phyloP scores from a whole-genome alignment of 768 basidiomycete species.

The Termitomyces eurrhizus region DNA sequence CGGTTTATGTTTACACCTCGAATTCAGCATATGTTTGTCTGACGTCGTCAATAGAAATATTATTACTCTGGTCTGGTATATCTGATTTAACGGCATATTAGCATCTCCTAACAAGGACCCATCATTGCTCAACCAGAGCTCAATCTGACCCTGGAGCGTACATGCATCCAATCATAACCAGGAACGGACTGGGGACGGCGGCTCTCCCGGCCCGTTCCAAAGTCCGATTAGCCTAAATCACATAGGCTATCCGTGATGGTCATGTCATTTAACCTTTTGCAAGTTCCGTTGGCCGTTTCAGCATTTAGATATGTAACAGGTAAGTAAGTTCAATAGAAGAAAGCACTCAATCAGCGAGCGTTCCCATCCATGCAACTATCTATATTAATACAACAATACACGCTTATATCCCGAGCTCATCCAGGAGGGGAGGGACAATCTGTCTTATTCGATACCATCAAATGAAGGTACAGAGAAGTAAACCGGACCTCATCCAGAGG shows the following conservation, averaged over 20 bases:
- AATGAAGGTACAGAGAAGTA: background rate
- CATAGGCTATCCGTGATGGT: background rate
- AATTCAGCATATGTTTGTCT: too few relatives aligned
- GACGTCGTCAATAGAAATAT: too few relatives aligned
- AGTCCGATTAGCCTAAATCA: background rate
- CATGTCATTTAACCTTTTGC: background rate
- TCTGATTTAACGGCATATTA: too few relatives aligned
- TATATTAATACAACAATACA: constrained; percentile 1
- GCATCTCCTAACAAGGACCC: too few relatives aligned
- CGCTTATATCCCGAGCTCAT: background rate
- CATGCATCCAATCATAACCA: background rate
- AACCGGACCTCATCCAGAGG: constrained; percentile 14
- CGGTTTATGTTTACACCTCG: too few relatives aligned
- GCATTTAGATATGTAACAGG: background rate
- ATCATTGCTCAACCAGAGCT: too few relatives aligned
- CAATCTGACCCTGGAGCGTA: too few relatives aligned
- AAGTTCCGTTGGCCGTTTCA: background rate
- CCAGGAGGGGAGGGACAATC: background rate
- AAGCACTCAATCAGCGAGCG: background rate
- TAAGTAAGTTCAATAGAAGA: background rate
- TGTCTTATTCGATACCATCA: too few relatives aligned
- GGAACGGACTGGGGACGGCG: background rate
- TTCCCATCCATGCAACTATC: background rate
- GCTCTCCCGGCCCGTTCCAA: constrained; percentile 2
- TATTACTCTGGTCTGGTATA: too few relatives aligned